These are phyloP conservation scores for Eleusine indica DNA, from an alignment of 176 grass and related monocot species.

Conservation along the genomic window DNA sequence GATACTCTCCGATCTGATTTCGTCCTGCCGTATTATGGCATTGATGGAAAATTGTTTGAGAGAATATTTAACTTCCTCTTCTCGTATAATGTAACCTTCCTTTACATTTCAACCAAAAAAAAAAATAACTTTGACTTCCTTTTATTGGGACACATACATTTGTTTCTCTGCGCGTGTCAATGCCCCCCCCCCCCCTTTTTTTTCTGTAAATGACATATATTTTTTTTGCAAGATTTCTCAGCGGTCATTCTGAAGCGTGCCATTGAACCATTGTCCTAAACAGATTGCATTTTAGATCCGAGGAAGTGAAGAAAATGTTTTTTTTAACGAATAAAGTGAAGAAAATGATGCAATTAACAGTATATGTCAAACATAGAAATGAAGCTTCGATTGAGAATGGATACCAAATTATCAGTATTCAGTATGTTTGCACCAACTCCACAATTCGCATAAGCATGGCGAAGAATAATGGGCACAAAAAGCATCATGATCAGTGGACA, in stretches of 20 bases:
- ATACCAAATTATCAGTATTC: not conserved
- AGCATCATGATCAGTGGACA: not conserved
- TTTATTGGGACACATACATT: too few species aligned
- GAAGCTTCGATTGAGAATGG: not conserved
- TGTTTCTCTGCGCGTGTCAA: too few species aligned
- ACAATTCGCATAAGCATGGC: not conserved
- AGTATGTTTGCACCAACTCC: not conserved
- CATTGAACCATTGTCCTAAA: not conserved
- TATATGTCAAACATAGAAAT: not conserved
- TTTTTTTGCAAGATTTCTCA: too few species aligned
- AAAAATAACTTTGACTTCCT: too few species aligned
- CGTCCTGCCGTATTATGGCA: too few species aligned
- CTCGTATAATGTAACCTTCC: too few species aligned
- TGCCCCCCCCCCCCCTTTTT: too few species aligned
- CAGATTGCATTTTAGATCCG: not conserved
- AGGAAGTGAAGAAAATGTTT: not conserved
- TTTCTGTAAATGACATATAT: too few species aligned
- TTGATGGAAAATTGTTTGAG: too few species aligned
- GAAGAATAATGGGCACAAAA: not conserved
- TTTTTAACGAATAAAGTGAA: not conserved
- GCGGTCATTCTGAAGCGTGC: not conserved
- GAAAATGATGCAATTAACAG: not conserved
- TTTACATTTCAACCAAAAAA: too few species aligned
- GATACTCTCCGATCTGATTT: too few species aligned
- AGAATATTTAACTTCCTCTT: too few species aligned